These are phyloP conservation scores for Dothistroma septosporum DNA, from an alignment of 2,329 filamentous ascomycete species.

Conservation along the genomic window DNA sequence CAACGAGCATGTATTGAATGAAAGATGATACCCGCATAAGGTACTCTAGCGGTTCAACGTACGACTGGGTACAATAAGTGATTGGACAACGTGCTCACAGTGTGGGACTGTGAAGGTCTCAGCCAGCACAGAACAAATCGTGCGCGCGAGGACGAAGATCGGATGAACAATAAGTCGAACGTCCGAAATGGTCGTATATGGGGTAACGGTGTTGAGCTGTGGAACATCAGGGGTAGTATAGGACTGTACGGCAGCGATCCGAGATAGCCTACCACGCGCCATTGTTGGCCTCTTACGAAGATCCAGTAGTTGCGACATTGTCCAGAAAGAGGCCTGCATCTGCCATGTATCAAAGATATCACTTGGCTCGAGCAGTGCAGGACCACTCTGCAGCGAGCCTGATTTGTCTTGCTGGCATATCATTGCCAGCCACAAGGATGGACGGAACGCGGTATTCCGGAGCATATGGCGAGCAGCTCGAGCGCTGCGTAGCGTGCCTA, in stretches of 20 bases:
- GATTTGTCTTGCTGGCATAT: neutral
- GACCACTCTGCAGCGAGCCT: neutral
- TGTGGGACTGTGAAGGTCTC: neutral
- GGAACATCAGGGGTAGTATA: constrained; percentile 4
- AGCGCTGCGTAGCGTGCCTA: neutral
- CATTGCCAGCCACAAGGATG: neutral
- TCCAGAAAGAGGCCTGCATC: neutral
- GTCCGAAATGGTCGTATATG: constrained; percentile 6
- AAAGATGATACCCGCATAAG: neutral
- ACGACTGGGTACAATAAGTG: neutral
- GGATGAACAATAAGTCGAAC: constrained; percentile 12
- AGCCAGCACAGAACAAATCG: neutral
- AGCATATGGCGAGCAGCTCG: neutral
- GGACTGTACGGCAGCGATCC: neutral
- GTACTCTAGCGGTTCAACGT: neutral
- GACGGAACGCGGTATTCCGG: neutral
- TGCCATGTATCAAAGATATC: constrained; percentile 1
- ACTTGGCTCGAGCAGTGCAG: neutral
- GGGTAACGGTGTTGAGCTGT: neutral
- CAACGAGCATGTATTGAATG: neutral
- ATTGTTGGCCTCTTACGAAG: neutral
- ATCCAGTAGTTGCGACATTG: neutral
- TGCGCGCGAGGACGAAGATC: constrained; percentile 8
- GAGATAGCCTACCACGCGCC: neutral
- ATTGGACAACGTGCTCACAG: neutral